Conservation (phyloP, 129 eudicot genomes). For the Ambrosia artemisiifolia region DNA sequence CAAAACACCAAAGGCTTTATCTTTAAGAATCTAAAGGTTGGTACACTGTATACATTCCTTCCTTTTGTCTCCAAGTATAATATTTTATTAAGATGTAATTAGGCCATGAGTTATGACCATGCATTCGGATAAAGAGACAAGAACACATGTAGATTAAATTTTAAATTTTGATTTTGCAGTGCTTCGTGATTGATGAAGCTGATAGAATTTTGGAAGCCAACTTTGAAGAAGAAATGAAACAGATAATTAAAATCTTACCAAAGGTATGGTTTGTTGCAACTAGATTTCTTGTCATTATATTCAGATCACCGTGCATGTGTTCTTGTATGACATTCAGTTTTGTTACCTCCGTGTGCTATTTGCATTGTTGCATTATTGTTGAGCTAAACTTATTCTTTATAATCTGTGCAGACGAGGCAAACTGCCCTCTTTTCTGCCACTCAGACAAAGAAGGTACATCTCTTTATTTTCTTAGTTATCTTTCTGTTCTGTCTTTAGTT, state of each 20-base stretch:
- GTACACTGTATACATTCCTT: too few relatives aligned
- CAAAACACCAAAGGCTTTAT: slow-evolving; percentile 87
- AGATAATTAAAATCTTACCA: slow-evolving; percentile 72
- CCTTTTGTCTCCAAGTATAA: not conserved
- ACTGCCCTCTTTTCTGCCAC: slow-evolving; percentile 94
- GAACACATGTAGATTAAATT: not conserved
- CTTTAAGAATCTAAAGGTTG: slow-evolving; percentile 70
- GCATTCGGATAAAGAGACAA: not conserved
- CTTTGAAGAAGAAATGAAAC: slow-evolving; percentile 91
- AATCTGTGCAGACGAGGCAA: slow-evolving; percentile 62
- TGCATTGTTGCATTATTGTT: not conserved
- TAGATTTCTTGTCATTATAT: not conserved
- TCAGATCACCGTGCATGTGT: not conserved
- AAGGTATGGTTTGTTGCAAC: slow-evolving; percentile 42
- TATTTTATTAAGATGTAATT: not conserved
- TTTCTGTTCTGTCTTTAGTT: not conserved
- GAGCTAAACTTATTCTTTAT: slow-evolving; percentile 18
- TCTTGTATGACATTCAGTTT: not conserved
- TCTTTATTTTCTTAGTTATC: not conserved
- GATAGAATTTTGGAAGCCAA: slow-evolving; percentile 92
- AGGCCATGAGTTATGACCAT: not conserved
- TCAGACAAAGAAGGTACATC: slow-evolving; percentile 75
- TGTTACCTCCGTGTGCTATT: not conserved
- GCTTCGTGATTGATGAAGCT: slow-evolving; percentile 88
- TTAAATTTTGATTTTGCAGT: slow-evolving; percentile 46